A percentile compares a stretch with the other conserved stretches of the same genome.
Evolutionary conservation across 2,329 filamentous ascomycete genomes (phyloP).

Genomic region (Alternaria solani): DNA sequence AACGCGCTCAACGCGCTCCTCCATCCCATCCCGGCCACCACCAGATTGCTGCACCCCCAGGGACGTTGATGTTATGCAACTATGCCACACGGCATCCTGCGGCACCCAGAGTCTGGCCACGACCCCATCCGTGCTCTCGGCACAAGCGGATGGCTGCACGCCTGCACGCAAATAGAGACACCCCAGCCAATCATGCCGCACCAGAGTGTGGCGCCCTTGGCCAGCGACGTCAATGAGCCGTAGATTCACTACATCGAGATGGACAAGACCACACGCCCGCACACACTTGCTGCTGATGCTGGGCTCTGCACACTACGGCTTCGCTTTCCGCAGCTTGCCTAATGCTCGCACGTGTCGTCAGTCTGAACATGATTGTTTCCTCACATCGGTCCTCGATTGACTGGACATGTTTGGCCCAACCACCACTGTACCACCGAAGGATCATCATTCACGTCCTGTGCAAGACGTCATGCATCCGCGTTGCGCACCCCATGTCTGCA

Average conservation of each 20-base stretch:
- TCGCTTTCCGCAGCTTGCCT: slow-evolving; percentile 3
- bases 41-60: not conserved
- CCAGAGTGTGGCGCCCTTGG: not conserved
- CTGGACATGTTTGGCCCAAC: not conserved
- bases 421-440: slow-evolving; percentile 3
- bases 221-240: slow-evolving; percentile 9
- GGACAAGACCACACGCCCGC: not conserved
- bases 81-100: slow-evolving; percentile 18
- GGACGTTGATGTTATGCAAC: not conserved
- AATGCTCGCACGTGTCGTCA: slow-evolving; percentile 1
- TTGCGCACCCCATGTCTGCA: slow-evolving; percentile 11
- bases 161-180: slow-evolving; percentile 9
- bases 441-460: not conserved
- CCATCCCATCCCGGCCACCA: not conserved
- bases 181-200: slow-evolving; percentile 10
- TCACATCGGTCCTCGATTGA: not conserved
- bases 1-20: not conserved
- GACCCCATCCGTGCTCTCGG: slow-evolving; percentile 27
- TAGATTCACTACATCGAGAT: slow-evolving; percentile 5
- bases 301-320: not conserved
- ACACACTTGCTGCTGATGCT: not conserved
- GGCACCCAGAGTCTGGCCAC: slow-evolving; percentile 14
- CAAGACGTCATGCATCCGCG: not conserved
- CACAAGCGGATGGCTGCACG: slow-evolving; percentile 12
- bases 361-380: slow-evolving; percentile 3